Conservation (phyloP, 1,139 yeast species). For the Suhomyces maxii region DNA sequence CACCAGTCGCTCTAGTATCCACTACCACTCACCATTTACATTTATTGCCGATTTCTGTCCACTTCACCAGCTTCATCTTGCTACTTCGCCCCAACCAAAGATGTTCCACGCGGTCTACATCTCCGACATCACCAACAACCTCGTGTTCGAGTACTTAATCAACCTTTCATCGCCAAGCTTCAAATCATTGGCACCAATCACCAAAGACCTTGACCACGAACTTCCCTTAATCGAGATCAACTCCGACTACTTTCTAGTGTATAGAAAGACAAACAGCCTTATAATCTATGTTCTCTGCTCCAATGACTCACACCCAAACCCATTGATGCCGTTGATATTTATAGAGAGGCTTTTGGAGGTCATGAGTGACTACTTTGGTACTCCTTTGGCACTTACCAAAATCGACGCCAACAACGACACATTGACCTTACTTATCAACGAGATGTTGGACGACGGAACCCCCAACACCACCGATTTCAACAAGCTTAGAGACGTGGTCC, state of each 20-base stretch:
- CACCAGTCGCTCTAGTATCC: neutral
- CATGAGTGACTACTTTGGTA: slow-evolving; percentile 59
- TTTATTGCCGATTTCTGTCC: neutral
- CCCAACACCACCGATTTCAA: slow-evolving; percentile 77
- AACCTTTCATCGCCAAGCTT: slow-evolving; percentile 53
- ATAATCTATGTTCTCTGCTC: slow-evolving; percentile 30
- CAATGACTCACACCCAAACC: slow-evolving; percentile 27
- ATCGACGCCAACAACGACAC: slow-evolving; percentile 68
- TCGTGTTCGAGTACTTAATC: slow-evolving; percentile 59
- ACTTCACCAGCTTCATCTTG: neutral
- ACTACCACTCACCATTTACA: neutral
- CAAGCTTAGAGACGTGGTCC: slow-evolving; percentile 67
- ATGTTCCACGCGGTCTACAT: slow-evolving; percentile 61
- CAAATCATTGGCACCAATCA: slow-evolving; percentile 29
- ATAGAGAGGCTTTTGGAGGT: slow-evolving; percentile 51
- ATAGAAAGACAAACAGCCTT: slow-evolving; percentile 23
- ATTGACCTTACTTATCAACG: slow-evolving; percentile 55
- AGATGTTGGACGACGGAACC: slow-evolving; percentile 74
- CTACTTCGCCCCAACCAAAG: slow-evolving; percentile 1
- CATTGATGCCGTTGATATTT: slow-evolving; percentile 59
- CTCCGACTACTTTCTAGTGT: slow-evolving; percentile 29
- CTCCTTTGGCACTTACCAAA: slow-evolving; percentile 56
- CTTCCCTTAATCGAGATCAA: slow-evolving; percentile 29
- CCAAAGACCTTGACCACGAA: slow-evolving; percentile 10
- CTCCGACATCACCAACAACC: slow-evolving; percentile 52